Evolutionary conservation across 371 early-diverging fungal genomes (phyloP).

Genomic region (Furculomyces boomerangus): DNA sequence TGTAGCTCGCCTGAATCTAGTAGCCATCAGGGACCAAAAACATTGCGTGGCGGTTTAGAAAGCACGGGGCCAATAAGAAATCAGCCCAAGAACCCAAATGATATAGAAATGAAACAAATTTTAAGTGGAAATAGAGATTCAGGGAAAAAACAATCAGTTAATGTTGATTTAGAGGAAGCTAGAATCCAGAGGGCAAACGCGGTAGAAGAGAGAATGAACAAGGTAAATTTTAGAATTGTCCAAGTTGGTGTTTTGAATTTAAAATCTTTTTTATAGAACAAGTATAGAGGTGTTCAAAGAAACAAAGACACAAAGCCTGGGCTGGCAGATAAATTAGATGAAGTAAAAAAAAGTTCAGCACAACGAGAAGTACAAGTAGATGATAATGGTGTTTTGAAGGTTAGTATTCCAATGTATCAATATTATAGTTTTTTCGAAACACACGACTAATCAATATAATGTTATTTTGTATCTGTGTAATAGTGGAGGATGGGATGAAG

Average conservation of each 20-base stretch:
- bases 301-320: background rate
- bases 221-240: background rate
- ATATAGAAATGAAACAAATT: too few species aligned
- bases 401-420: background rate
- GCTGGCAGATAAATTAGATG: background rate
- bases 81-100: too few species aligned
- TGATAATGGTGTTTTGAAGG: background rate
- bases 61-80: too few species aligned
- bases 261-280: background rate
- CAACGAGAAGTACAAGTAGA: background rate
- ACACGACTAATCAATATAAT: background rate
- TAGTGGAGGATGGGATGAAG: background rate
- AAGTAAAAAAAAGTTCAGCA: background rate
- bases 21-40: too few species aligned
- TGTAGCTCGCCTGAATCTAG: too few species aligned
- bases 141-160: too few species aligned
- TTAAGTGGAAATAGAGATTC: too few species aligned
- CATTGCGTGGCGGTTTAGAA: too few species aligned
- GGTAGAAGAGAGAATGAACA: background rate
- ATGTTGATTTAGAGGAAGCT: background rate
- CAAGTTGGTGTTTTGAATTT: background rate
- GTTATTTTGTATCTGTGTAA: background rate
- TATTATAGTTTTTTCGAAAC: background rate
- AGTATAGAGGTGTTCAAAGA: background rate
- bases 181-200: background rate